phyloP scores from a whole-genome alignment of 768 basidiomycete genomes.

The Cantharellus anzutake region DNA sequence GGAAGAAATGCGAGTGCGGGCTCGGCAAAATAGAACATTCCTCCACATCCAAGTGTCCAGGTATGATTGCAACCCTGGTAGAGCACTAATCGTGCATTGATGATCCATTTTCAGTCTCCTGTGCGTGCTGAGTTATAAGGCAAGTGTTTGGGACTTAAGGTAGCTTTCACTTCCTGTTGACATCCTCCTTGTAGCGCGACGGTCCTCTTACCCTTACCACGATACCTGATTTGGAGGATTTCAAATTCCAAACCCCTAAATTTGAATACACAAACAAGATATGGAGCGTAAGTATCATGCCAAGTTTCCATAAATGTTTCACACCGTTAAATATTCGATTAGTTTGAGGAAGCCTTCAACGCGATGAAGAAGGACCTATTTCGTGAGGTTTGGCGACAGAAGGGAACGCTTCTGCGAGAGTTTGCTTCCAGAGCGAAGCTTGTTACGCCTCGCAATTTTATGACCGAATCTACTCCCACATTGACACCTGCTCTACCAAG shows the following conservation, averaged over 20 bases:
- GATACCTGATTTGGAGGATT: slow-evolving; percentile 38
- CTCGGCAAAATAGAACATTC: slow-evolving; percentile 60
- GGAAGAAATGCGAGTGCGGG: slow-evolving; percentile 30
- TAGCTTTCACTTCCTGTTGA: not conserved
- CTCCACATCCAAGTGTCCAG: slow-evolving; percentile 59
- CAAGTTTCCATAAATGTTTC: not conserved
- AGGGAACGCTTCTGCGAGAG: not conserved
- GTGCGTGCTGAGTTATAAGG: slow-evolving; percentile 52
- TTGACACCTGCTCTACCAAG: too few species aligned
- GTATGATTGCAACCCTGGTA: slow-evolving; percentile 19
- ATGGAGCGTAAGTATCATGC: slow-evolving; percentile 41
- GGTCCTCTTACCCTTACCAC: slow-evolving; percentile 8
- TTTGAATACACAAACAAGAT: slow-evolving; percentile 70
- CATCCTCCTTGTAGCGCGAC: slow-evolving; percentile 25
- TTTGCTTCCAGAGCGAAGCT: not conserved
- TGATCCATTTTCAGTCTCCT: slow-evolving; percentile 30
- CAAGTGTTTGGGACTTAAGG: slow-evolving; percentile 2
- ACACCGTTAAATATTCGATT: not conserved
- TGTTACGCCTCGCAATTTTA: not conserved
- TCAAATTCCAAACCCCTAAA: slow-evolving; percentile 67
- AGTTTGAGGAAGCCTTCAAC: not conserved
- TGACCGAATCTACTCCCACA: not conserved
- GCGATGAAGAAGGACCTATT: not conserved
- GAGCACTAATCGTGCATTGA: slow-evolving; percentile 10
- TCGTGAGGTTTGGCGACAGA: not conserved